These are phyloP conservation scores for Kockovaella imperatae DNA, from an alignment of 768 basidiomycete species.

Conservation along the genomic window DNA sequence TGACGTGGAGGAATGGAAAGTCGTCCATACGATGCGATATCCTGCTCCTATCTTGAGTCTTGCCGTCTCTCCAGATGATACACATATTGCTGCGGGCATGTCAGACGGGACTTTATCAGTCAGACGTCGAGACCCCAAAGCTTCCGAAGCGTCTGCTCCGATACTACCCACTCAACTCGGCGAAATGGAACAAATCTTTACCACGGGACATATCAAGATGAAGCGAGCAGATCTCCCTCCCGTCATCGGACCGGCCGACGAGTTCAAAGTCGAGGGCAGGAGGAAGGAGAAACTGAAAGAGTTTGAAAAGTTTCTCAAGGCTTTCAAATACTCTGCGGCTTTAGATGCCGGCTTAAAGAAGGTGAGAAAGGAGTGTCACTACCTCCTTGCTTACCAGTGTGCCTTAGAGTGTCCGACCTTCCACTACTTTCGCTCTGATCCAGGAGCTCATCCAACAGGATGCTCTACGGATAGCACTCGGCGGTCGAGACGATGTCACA, in stretches of 20 bases:
- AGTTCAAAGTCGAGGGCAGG: constrained; percentile 68
- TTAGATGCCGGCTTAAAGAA: constrained; percentile 83
- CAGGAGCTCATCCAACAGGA: constrained; percentile 89
- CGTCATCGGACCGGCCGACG: constrained; percentile 57
- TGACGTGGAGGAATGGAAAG: constrained; percentile 81
- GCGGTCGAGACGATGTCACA: constrained; percentile 85
- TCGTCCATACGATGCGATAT: constrained; percentile 97
- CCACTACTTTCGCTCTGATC: constrained; percentile 79
- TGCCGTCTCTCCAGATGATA: constrained; percentile 94
- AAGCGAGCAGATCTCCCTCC: constrained; percentile 49
- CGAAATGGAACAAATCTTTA: constrained; percentile 54
- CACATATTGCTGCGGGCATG: constrained; percentile 95
- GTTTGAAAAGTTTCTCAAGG: constrained; percentile 82
- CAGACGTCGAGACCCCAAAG: constrained; percentile 72
- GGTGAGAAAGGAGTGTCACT: constrained; percentile 54
- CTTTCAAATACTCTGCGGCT: constrained; percentile 89
- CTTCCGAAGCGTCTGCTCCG: constrained; percentile 50
- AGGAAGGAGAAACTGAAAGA: constrained; percentile 65
- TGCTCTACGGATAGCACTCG: constrained; percentile 73
- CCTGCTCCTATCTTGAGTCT: constrained; percentile 84
- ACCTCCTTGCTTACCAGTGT: not conserved
- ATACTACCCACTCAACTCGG: constrained; percentile 48
- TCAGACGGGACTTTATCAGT: constrained; percentile 97
- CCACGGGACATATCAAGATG: constrained; percentile 48
- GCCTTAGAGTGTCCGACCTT: constrained; percentile 66